These are phyloP conservation scores for Penicillium angulare DNA, from an alignment of 495 filamentous ascomycete genomes.

Conservation along the genomic window DNA sequence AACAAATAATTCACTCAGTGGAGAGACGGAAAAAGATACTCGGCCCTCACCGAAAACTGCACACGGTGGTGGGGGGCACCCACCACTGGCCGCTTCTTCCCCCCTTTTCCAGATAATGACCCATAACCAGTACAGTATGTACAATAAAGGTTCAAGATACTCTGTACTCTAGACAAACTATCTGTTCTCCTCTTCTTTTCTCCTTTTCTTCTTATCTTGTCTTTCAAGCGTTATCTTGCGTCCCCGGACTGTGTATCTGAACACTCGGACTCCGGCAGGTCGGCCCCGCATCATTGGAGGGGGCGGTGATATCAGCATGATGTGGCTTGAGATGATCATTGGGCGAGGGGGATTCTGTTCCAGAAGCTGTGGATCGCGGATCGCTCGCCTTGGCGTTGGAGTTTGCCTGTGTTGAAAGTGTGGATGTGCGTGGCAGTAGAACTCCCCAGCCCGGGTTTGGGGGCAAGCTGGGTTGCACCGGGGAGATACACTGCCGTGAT, in stretches of 20 bases:
- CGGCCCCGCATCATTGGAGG: conserved; percentile 38
- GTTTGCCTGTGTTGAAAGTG: conserved; percentile 20
- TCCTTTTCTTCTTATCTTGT: too few relatives aligned
- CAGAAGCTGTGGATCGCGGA: conserved; percentile 45
- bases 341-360: conserved; percentile 26
- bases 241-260: background rate
- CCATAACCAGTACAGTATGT: too few relatives aligned
- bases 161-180: too few relatives aligned
- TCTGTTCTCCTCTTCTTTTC: too few relatives aligned
- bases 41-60: conserved; percentile 26
- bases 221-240: background rate
- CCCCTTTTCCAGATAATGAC: too few relatives aligned
- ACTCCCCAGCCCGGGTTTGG: too few relatives aligned
- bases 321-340: conserved; percentile 18
- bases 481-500: too few relatives aligned
- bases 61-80: conserved; percentile 13
- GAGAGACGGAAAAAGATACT: background rate
- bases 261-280: conserved; percentile 28
- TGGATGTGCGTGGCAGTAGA: background rate
- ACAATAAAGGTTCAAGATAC: too few relatives aligned
- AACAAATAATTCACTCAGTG: conserved; percentile 11
- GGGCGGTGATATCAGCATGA: conserved; percentile 42
- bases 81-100: too few relatives aligned
- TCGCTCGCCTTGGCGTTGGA: conserved; percentile 39
- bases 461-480: too few relatives aligned